Conservation (phyloP, 371 early-diverging fungal species). For the Mucor lusitanicus region DNA sequence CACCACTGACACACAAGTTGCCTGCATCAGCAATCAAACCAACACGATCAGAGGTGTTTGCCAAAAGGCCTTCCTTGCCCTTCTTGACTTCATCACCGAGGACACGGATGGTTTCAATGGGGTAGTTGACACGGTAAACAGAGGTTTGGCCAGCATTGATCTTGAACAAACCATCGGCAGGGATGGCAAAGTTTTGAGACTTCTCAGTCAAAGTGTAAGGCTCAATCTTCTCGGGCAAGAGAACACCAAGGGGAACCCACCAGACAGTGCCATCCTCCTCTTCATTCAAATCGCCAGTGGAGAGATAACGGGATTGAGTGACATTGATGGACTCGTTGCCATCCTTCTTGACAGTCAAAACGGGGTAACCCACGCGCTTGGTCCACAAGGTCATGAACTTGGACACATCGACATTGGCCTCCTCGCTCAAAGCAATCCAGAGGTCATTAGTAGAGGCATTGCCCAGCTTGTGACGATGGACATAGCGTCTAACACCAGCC, state of each 20-base stretch:
- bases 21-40: conserved; percentile 73
- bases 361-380: conserved; percentile 79
- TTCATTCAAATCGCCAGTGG: conserved; percentile 70
- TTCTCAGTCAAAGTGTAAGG: conserved; percentile 48
- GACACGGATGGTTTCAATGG: conserved; percentile 50
- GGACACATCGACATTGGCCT: conserved; percentile 70
- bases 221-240: conserved; percentile 32
- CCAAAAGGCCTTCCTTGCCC: conserved; percentile 49
- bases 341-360: conserved; percentile 62
- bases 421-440: conserved; percentile 78
- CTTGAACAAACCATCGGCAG: conserved; percentile 52
- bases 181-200: conserved; percentile 41
- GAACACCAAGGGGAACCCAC: conserved; percentile 66
- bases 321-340: conserved; percentile 58
- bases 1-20: conserved; percentile 59
- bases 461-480: conserved; percentile 73
- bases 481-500: conserved; percentile 78
- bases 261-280: conserved; percentile 64
- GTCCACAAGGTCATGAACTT: conserved; percentile 87
- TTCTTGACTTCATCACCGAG: conserved; percentile 61
- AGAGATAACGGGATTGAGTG: conserved; percentile 74
- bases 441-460: conserved; percentile 86
- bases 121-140: conserved; percentile 77
- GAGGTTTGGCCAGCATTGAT: conserved; percentile 58
- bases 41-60: conserved; percentile 63